phyloP scores from a whole-genome alignment of 1,139 yeast species.

The Saccharomyces hybrid region DNA sequence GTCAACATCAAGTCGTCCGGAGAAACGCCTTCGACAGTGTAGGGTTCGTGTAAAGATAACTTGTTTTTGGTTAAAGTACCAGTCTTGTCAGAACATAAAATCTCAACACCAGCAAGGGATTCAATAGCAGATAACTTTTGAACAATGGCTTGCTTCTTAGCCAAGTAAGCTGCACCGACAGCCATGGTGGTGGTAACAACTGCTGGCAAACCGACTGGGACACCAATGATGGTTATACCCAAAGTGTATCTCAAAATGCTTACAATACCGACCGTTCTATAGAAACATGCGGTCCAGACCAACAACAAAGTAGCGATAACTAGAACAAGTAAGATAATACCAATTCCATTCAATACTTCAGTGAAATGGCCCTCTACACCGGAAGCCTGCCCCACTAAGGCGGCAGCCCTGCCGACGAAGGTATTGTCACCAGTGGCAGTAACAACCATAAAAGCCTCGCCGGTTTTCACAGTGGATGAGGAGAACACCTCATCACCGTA shows the following conservation, averaged over 20 bases:
- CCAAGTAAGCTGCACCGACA: conserved; percentile 99
- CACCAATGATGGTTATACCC: conserved; percentile 98
- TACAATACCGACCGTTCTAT: conserved; percentile 85
- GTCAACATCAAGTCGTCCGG: conserved; percentile 96
- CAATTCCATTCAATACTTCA: conserved; percentile 96
- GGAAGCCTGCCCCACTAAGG: conserved; percentile 91
- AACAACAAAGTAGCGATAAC: conserved; percentile 82
- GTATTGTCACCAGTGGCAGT: conserved; percentile 93
- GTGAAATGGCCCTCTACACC: conserved; percentile 95
- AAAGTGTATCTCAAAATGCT: conserved; percentile 88
- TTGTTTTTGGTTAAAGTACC: conserved; percentile 99
- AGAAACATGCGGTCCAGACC: conserved; percentile 93
- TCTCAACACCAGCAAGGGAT: conserved; percentile 98
- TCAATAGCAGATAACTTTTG: conserved; percentile 97
- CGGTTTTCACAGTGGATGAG: conserved; percentile 93
- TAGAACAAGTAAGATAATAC: conserved; percentile 83
- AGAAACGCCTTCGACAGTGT: conserved; percentile 98
- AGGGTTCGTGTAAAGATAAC: conserved; percentile 93
- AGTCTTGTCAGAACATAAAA: conserved; percentile 97
- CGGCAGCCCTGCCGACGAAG: conserved; percentile 94
- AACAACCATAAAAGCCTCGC: conserved; percentile 94
- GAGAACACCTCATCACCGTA: conserved; percentile 86
- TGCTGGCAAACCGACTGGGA: conserved; percentile 99
- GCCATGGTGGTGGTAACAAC: conserved; percentile 99
- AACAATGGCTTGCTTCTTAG: conserved; percentile 97